Evolutionary conservation across 2,329 filamentous ascomycete species (phyloP), one percentile per base, ranked within the genome.

Genomic region (Talaromyces islandicus): DNA sequence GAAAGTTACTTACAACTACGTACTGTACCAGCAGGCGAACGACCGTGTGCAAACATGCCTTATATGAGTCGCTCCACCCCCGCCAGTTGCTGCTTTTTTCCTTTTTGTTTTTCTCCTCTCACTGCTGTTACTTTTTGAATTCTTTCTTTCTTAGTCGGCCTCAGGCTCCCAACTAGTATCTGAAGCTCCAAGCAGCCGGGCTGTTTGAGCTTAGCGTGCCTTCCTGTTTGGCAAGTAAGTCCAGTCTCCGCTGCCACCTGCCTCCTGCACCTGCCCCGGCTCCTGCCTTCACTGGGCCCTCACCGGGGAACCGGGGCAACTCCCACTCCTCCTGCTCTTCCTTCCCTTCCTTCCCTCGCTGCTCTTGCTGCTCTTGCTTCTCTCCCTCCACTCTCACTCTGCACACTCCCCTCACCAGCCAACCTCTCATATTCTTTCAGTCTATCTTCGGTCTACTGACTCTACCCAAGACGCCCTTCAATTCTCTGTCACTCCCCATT

Each of bases 41-140:
- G n/a, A n/a, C n/a, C n/a, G n/a, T n/a, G n/a, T n/a, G n/a, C n/a
- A n/a, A n/a, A n/a, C n/a, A n/a, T n/a, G n/a, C 30, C 19, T 51
- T 58, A 58, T 58, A 61, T 58, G 59, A 55, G 35, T n/a, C 17
- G 38, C 12, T 55, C 59, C 55, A 50, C 59, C 55, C 41, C 48
- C 48, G 43, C 43, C 43, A 3, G 43, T 11, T 19, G 30, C 19
- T 19, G n/a, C 5, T 12, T 27, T 41, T 21, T 43, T 6, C 29
- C 32, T 21, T 25, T 25, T 43, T 24, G 29, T 29, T 43, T 17
- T 35, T 32, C 6, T 55, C 24, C 19, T 17, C 9, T 25, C 30
- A 35, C 32, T 27, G 3, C 52, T 35, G 9, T 21, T 12, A 30
- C 55, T 17, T 30, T 38, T 58, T 17, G 27, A 19, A 30, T 21